Conservation (phyloP, 176 grass and related monocot genomes). For the Coix lacrymajobi region DNA sequence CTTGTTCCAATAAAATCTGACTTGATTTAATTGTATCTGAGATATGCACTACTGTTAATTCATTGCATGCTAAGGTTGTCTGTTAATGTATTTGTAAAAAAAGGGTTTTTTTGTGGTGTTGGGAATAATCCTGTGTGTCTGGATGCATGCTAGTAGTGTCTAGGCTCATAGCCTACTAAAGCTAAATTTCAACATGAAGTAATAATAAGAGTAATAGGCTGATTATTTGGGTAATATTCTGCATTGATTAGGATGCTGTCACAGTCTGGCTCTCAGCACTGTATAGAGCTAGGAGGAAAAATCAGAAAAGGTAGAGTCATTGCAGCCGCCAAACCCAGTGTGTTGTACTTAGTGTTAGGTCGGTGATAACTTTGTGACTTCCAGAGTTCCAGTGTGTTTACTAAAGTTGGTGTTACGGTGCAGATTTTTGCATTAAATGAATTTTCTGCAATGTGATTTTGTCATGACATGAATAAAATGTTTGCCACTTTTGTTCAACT, state of each 20-base stretch:
- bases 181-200: neutral
- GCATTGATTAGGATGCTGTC: neutral
- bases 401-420: neutral
- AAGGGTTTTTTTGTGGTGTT: neutral
- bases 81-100: neutral
- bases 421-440: neutral
- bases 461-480: neutral
- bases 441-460: neutral
- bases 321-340: neutral
- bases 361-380: neutral
- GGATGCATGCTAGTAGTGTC: neutral
- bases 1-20: neutral
- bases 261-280: neutral
- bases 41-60: neutral
- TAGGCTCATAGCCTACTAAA: neutral
- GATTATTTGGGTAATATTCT: neutral
- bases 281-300: neutral
- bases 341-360: neutral
- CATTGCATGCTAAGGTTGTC: neutral
- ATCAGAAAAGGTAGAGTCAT: neutral
- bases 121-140: neutral
- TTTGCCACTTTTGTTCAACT: neutral
- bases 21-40: neutral
- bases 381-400: neutral
- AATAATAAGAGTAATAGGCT: neutral